phyloP scores from a whole-genome alignment of 169 alveolate species.

The Plasmodium vinckei region DNA sequence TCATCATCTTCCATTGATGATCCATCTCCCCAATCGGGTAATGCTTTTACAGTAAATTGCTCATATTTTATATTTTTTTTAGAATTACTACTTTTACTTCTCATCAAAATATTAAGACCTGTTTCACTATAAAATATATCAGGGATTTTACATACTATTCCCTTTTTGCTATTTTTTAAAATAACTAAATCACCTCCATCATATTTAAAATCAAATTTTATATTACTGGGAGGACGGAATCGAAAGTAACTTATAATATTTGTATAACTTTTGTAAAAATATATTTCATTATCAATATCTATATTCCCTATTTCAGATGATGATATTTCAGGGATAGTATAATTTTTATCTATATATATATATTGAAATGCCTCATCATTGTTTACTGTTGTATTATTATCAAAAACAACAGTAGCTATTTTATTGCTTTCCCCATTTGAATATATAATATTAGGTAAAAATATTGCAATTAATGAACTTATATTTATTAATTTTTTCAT shows the following conservation, averaged over 20 bases:
- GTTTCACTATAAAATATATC: constrained; percentile 42
- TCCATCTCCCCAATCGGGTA: neutral
- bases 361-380: constrained; percentile 32
- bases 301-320: constrained; percentile 13
- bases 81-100: neutral
- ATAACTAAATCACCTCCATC: constrained; percentile 42
- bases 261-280: constrained; percentile 64
- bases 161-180: constrained; percentile 33
- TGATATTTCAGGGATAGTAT: neutral
- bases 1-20: neutral
- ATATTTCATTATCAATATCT: constrained; percentile 21
- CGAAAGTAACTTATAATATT: constrained; percentile 49
- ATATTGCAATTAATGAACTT: too few relatives aligned
- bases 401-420: neutral
- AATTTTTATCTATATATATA: constrained; percentile 33
- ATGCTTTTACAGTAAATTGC: constrained; percentile 7
- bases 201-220: constrained; percentile 35
- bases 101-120: constrained; percentile 28
- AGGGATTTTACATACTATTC: constrained; percentile 31
- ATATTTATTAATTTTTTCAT: too few relatives aligned
- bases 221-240: constrained; percentile 27
- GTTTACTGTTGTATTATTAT: neutral
- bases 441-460: neutral
- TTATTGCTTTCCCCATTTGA: neutral
- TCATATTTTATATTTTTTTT: constrained; percentile 15